These are phyloP conservation scores for Fusarium concolor DNA, from an alignment of 2,329 filamentous ascomycete species.

Conservation along the genomic window DNA sequence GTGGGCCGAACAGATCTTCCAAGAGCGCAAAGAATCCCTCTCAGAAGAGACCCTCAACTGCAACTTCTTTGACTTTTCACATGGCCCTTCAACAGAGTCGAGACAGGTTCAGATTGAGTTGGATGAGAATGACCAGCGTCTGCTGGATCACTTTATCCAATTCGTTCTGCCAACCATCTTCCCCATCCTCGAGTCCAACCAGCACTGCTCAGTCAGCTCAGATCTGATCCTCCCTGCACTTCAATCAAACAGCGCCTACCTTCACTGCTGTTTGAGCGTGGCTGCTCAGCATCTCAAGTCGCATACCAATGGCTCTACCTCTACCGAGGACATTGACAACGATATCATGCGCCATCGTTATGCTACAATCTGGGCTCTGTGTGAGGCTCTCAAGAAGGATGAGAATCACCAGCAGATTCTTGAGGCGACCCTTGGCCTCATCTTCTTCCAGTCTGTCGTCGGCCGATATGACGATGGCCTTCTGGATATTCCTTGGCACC, in stretches of 20 bases:
- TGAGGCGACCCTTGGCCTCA: slow-evolving; percentile 92
- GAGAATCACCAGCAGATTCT: slow-evolving; percentile 88
- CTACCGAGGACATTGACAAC: slow-evolving; percentile 80
- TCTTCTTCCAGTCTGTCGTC: slow-evolving; percentile 95
- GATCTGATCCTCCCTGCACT: slow-evolving; percentile 89
- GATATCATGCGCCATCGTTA: slow-evolving; percentile 95
- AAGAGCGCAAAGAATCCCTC: slow-evolving; percentile 70
- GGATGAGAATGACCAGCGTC: slow-evolving; percentile 85
- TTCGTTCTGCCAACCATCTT: slow-evolving; percentile 90
- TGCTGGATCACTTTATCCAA: slow-evolving; percentile 91
- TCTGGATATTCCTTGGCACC: slow-evolving; percentile 94
- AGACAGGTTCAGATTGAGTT: slow-evolving; percentile 82
- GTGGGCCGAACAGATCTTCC: slow-evolving; percentile 60
- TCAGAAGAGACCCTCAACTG: slow-evolving; percentile 74
- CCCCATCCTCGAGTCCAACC: slow-evolving; percentile 90
- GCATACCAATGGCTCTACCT: slow-evolving; percentile 66
- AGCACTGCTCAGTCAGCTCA: slow-evolving; percentile 82
- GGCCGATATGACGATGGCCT: slow-evolving; percentile 86
- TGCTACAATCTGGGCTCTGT: slow-evolving; percentile 86
- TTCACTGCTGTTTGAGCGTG: slow-evolving; percentile 95
- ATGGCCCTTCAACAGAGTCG: slow-evolving; percentile 71
- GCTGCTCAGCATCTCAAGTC: slow-evolving; percentile 93
- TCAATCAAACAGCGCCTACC: slow-evolving; percentile 90
- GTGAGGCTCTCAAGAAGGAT: slow-evolving; percentile 82
- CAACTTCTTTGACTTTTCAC: slow-evolving; percentile 85